Evolutionary conservation across 768 basidiomycete species (phyloP), one percentile per base, ranked within the genome.

Genomic region (Leucosporidium creatinivorum): DNA sequence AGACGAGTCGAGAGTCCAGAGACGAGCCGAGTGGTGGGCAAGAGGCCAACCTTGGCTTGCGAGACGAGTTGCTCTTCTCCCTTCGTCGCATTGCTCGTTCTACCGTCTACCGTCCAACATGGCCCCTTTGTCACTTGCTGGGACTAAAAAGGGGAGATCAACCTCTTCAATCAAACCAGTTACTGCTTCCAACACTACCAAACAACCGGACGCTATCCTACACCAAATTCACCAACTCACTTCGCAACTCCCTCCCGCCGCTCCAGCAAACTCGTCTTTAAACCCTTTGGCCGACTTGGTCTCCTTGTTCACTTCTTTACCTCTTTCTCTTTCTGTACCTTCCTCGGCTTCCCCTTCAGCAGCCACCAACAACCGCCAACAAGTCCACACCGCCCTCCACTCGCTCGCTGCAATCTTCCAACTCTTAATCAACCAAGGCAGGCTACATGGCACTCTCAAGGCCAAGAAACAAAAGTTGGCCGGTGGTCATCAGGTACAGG

Each of bases 351-450:
- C 49, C 31, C 51, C 70, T 5, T 2, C 54, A 15, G 15, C 54
- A 36, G 58, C 65, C 49, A 50, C 55, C n/a, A 56, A 33, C n/a
- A 72, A 72, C 55, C 57, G 70, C 13, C 67, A 66, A 25, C 64
- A 65, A 18, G 70, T 72, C 17, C 71, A 73, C 66, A 63, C 71
- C 19, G 71, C 68, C 15, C 58, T 73, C 13, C 71, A 73, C 63
- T 36, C 68, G 19, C 55, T 73, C 65, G 69, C 69, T 59, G 71
- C 54, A 12, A 33, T 87, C 18, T 92, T 91, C 75, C 84, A 88
- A 13, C 72, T 82, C 26, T 78, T 89, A 47, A 82, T 91, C 58
- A 77, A 81, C 4, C 81, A 81, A 36, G 84, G 85, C 4, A 84
- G 85, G 69, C 79, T 91, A 19, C 80, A 80, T 25, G 75, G 72